Evolutionary conservation across 306 rosid genomes (phyloP).

Genomic region (Argentina anserina): DNA sequence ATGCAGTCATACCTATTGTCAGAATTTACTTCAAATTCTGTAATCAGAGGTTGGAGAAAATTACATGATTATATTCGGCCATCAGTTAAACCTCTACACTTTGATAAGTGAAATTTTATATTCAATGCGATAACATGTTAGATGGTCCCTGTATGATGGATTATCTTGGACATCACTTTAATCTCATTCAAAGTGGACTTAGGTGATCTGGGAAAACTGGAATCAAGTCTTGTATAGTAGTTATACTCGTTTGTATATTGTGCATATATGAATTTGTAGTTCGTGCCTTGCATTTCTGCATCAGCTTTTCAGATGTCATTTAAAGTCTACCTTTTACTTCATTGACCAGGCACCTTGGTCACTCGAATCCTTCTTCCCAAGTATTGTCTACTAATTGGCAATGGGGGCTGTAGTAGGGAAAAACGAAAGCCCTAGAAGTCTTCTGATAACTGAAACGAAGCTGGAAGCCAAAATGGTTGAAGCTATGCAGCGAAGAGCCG

Average conservation of each 20-base stretch:
- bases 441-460: slow-evolving; percentile 52
- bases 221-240: background rate
- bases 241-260: background rate
- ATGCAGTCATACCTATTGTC: background rate
- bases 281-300: background rate
- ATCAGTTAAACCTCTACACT: background rate
- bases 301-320: background rate
- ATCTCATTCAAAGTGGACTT: background rate
- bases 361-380: slow-evolving; percentile 18
- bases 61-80: background rate
- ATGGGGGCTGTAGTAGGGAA: slow-evolving; percentile 75
- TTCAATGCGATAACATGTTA: background rate
- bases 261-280: background rate
- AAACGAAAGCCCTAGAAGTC: slow-evolving; percentile 34
- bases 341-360: slow-evolving; percentile 22
- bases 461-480: slow-evolving; percentile 81
- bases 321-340: slow-evolving; percentile 1
- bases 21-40: background rate
- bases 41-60: background rate
- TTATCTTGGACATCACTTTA: background rate
- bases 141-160: background rate
- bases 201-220: background rate
- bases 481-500: slow-evolving; percentile 62
- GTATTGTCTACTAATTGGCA: slow-evolving; percentile 22
- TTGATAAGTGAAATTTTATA: background rate